Base-by-base conservation (phyloP, 2,329 filamentous ascomycete genomes). In the Phialophora chinensis region DNA sequence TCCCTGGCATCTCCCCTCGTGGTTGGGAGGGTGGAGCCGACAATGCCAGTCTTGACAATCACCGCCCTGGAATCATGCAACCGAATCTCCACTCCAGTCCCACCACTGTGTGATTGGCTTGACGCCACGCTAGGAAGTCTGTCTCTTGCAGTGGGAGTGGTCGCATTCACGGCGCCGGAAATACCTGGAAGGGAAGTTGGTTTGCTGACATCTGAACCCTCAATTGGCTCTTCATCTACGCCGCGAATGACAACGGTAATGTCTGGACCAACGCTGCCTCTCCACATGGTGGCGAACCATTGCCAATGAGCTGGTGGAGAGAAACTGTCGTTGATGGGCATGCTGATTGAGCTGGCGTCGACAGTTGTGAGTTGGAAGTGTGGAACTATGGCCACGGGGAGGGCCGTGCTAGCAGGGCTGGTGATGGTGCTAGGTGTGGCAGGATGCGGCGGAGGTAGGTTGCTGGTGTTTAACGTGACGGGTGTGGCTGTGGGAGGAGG, bases 241-340 rank as follows among this genome's bases (percentile, higher is more conserved):
- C 81, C 78, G 4, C 78, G 77, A 55, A 83, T 77, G 60, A 80
- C 80, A 12, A 83, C 76, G 0, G 80, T 82, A 60, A 82, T 77
- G 67, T 98, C 94, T 0, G 94, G 88, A 0, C 91, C 92, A 0
- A 93, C 85, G 62, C 91, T 90, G 10, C 92, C 92, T 10, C 93
- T 88, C 94, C 94, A 98, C 25, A 97, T 85, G 52, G 91, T 94
- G 42, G 94, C 94, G 83, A 95, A 92, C 94, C 94, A 98, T 77
- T 96, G 91, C 93, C 94, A 98, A 79, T 98, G 94, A 73, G 96
- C 93, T n/a, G 91, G 85, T 0, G 91, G 88, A 17, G 88, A 86
- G 77, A 96, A 97, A 6, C 85, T 83, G 75, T 96, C 93, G 20
- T 84, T 81, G 71, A 96, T 92, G 1, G 91, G 90, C 52, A 93